Evolutionary conservation across 2,329 filamentous ascomycete species (phyloP).

Genomic region (Leptodontidium sp.): DNA sequence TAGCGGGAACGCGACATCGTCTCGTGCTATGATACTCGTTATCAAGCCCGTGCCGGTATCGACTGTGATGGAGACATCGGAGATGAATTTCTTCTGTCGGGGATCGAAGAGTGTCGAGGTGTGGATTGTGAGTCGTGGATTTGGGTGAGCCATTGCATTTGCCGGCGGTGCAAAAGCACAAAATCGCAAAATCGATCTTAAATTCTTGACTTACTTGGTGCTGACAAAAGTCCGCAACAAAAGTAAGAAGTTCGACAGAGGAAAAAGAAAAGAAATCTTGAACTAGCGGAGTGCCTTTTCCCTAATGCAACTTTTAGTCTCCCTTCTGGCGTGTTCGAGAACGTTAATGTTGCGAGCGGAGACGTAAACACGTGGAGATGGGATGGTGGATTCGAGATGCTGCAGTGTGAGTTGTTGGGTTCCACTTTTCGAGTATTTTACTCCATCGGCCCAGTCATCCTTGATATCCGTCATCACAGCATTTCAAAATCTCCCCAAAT

Average conservation of each 20-base stretch:
- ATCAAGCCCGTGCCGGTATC: slow-evolving; percentile 53
- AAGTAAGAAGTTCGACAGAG: too few relatives aligned
- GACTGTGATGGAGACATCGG: slow-evolving; percentile 54
- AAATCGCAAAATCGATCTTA: too few relatives aligned
- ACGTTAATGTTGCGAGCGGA: not conserved
- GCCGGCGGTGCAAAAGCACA: too few relatives aligned
- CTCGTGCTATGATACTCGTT: slow-evolving; percentile 46
- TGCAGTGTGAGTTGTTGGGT: slow-evolving; percentile 10
- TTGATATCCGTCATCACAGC: too few relatives aligned
- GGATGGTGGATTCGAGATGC: slow-evolving; percentile 8
- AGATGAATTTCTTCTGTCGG: slow-evolving; percentile 51
- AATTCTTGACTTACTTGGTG: too few relatives aligned
- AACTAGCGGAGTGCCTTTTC: too few relatives aligned
- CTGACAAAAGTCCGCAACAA: too few relatives aligned
- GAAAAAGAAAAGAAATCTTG: too few relatives aligned
- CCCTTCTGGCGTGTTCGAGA: too few relatives aligned
- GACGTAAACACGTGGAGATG: slow-evolving; percentile 3
- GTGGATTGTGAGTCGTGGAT: slow-evolving; percentile 48
- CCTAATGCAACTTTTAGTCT: too few relatives aligned
- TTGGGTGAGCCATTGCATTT: too few relatives aligned
- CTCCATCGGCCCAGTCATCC: not conserved
- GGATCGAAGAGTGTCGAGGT: slow-evolving; percentile 58
- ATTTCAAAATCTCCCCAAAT: too few relatives aligned
- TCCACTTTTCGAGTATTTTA: slow-evolving; percentile 1
- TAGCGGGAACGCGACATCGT: slow-evolving; percentile 25